Percentiles rank a stretch among this genome's conserved stretches.
phyloP scores from a whole-genome alignment of 192 early-diverging fungal genomes.

The Gonapodya prolifera region DNA sequence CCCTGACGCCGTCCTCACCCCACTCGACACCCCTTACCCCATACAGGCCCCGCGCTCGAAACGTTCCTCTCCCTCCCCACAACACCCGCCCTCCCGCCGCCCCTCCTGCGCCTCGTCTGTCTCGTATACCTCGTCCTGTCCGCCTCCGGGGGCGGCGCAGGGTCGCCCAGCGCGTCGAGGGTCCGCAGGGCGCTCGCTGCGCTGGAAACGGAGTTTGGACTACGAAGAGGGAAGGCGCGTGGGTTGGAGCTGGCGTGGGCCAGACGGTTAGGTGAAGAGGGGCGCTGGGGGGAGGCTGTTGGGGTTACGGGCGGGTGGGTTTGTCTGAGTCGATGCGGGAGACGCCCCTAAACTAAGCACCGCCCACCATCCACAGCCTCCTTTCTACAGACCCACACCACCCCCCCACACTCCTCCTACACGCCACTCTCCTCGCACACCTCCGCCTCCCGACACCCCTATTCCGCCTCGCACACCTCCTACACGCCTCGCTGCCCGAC shows the following conservation, averaged over 20 bases:
- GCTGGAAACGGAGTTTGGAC: background rate
- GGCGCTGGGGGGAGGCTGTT: background rate
- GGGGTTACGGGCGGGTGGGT: background rate
- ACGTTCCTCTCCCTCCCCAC: background rate
- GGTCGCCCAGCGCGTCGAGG: background rate
- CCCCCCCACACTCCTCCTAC: conserved; percentile 38
- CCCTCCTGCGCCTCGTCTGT: background rate
- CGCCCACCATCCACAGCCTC: conserved; percentile 28
- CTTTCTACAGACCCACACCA: conserved; percentile 43
- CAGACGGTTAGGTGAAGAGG: background rate
- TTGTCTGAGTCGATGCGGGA: background rate
- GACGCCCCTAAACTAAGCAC: background rate
- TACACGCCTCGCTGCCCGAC: conserved; percentile 50
- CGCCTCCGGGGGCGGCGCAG: too few relatives aligned
- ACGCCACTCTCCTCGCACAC: conserved; percentile 55
- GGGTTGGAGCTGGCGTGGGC: background rate
- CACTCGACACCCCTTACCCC: too few relatives aligned
- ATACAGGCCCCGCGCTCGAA: too few relatives aligned
- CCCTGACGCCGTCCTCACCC: too few relatives aligned
- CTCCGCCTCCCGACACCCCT: conserved; percentile 48
- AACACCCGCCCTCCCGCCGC: background rate
- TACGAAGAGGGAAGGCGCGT: background rate
- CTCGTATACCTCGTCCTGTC: background rate
- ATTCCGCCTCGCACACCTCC: conserved; percentile 57
- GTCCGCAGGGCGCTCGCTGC: background rate